Evolutionary conservation across 2,329 filamentous ascomycete species (phyloP).

Genomic region (Incumbomyces lentus): DNA sequence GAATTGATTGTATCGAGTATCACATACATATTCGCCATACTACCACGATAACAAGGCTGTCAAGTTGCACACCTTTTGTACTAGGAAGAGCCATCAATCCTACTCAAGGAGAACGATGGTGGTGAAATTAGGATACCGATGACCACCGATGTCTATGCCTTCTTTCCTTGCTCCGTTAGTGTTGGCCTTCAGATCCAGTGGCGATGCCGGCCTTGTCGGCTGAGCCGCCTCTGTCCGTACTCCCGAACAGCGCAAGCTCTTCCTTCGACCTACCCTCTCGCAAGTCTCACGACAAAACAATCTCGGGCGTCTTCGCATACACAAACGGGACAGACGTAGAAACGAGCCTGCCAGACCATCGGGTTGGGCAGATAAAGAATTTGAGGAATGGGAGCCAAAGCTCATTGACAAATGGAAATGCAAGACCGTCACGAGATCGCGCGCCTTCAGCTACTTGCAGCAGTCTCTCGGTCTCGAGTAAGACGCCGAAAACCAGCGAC

Average conservation of each 20-base stretch:
- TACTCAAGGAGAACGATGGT: no score
- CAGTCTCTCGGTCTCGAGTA: constrained; percentile 36
- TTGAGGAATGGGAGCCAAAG: constrained; percentile 20
- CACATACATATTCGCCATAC: no score
- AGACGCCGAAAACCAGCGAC: constrained; percentile 25
- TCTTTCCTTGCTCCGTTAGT: neutral
- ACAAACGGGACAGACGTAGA: constrained; percentile 37
- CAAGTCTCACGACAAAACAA: constrained; percentile 35
- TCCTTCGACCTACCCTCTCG: constrained; percentile 32
- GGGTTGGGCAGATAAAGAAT: constrained; percentile 27
- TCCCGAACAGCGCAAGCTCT: constrained; percentile 24
- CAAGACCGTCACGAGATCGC: constrained; percentile 31
- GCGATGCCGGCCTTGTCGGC: constrained; percentile 18
- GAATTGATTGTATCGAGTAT: no score
- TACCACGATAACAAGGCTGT: no score
- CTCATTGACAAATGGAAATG: constrained; percentile 28
- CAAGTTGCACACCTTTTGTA: no score
- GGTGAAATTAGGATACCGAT: neutral
- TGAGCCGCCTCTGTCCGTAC: constrained; percentile 19
- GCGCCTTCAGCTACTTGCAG: constrained; percentile 33
- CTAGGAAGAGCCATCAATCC: no score
- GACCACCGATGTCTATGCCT: neutral
- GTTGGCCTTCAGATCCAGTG: neutral
- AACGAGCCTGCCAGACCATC: constrained; percentile 29
- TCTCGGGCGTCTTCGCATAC: constrained; percentile 38